A percentile compares a stretch with the other conserved stretches of the same genome.
Conservation (phyloP, 306 rosid species). For the Pterocarpus macrocarpus region DNA sequence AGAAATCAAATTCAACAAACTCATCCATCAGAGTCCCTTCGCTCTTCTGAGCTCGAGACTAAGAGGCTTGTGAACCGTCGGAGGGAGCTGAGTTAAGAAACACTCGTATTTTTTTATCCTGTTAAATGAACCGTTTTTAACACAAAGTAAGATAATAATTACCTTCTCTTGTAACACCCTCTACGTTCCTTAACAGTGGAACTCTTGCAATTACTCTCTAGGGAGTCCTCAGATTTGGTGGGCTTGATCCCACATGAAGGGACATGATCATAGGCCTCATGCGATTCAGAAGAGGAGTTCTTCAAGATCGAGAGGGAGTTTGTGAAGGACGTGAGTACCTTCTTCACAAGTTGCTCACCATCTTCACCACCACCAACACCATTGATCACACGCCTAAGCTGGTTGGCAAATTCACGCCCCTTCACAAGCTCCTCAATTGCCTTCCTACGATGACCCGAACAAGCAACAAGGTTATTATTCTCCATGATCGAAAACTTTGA, state of each 20-base stretch:
- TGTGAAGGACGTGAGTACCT: conserved; percentile 55
- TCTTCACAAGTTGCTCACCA: conserved; percentile 44
- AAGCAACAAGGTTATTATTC: neutral
- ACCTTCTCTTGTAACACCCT: conserved; percentile 76
- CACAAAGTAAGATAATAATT: neutral
- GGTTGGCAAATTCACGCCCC: conserved; percentile 52
- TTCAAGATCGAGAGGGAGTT: conserved; percentile 54
- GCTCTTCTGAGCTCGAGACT: no score
- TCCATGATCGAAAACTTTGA: conserved; percentile 22
- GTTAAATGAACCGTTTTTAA: no score
- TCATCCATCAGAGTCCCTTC: no score
- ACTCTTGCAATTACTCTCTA: conserved; percentile 56
- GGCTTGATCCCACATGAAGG: neutral
- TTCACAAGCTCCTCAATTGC: conserved; percentile 51
- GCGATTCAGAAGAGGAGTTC: neutral
- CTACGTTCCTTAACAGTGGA: conserved; percentile 52
- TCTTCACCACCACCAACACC: neutral
- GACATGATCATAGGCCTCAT: conserved; percentile 21
- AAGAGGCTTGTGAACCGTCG: no score
- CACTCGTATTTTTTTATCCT: no score
- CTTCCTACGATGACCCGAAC: neutral
- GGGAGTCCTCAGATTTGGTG: conserved; percentile 55
- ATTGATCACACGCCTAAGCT: conserved; percentile 48
- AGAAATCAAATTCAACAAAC: neutral
- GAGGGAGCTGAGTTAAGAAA: no score